Evolutionary conservation across 2,329 filamentous ascomycete species (phyloP).

Genomic region (Pezicula rhizophila): DNA sequence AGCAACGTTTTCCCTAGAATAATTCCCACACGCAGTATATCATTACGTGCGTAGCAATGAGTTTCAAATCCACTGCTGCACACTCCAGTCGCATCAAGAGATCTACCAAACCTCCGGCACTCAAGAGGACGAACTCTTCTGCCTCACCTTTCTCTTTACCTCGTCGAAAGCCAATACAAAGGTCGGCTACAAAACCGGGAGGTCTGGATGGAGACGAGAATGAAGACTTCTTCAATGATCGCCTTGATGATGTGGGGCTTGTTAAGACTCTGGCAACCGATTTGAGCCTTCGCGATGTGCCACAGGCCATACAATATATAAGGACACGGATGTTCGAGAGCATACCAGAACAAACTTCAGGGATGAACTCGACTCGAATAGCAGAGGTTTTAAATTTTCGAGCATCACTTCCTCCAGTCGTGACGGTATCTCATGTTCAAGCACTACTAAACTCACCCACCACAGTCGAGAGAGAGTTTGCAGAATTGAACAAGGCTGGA

Average conservation of each 20-base stretch:
- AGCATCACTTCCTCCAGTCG: conserved; percentile 52
- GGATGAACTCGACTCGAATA: conserved; percentile 58
- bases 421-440: conserved; percentile 61
- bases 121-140: conserved; percentile 19
- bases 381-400: conserved; percentile 59
- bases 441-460: conserved; percentile 58
- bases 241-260: conserved; percentile 55
- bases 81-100: conserved; percentile 27
- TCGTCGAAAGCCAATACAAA: conserved; percentile 21
- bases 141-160: conserved; percentile 21
- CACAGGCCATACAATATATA: conserved; percentile 60
- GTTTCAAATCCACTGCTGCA: conserved; percentile 23
- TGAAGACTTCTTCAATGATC: conserved; percentile 36
- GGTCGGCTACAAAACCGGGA: conserved; percentile 11
- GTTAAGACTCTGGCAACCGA: conserved; percentile 48
- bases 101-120: conserved; percentile 17
- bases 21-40: background rate
- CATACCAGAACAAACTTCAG: conserved; percentile 49
- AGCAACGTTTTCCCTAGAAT: too few species aligned
- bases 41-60: conserved; percentile 15
- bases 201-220: conserved; percentile 21
- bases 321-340: conserved; percentile 56
- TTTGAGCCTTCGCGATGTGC: conserved; percentile 52
- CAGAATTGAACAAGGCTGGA: conserved; percentile 51
- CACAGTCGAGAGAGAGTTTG: conserved; percentile 60